Base-by-base conservation (phyloP, 768 basidiomycete genomes). In the Cubamyces sp. region DNA sequence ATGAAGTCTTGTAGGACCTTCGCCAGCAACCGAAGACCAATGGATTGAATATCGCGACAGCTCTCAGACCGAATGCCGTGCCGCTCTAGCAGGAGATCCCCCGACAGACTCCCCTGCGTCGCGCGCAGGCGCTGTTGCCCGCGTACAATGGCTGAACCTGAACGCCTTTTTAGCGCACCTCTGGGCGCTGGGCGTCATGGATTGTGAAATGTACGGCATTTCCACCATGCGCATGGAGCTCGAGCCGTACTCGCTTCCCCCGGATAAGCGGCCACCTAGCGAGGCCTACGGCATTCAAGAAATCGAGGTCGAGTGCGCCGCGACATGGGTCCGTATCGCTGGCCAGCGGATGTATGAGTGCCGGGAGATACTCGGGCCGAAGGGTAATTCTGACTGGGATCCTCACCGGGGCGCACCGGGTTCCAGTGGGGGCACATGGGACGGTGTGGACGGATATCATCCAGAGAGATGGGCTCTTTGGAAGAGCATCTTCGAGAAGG, bases 391-490 rank as follows among this genome's bases (percentile, higher is more conserved):
- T 21, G 34, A 54, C n/a, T 63, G 61, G 65, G 9, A 48, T 3
- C 26, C 5, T 42, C 37, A 55, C 19, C 1, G 7, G 16, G 64
- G 64, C 2, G 14, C 23, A 14, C 57, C 65, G 5, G 61, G 65
- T 1, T 28, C 34, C 12, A 62, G 61, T 18, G 65, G 58, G 3
- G 59, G 52, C 1, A 57, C 52, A 9, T 66, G 61, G 61, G 58
- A 59, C 30, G 64, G 64, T 16, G 61, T 62, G 25, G 61, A 62
- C n/a, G 61, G 61, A 16, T 66, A 63, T 37, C 54, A 60, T 25
- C 53, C 61, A 1, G 61, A 66, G 5, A 21, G 65, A 5, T 66
- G 65, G 65, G 47, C 42, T 18, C 58, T 57, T 18, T 66, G 65
- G 65, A 66, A 57, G 49, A n/a, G 21, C 14, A 54, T 63, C 14